phyloP scores from a whole-genome alignment of 1,284 basidiomycete genomes.

The Irpex sp. region DNA sequence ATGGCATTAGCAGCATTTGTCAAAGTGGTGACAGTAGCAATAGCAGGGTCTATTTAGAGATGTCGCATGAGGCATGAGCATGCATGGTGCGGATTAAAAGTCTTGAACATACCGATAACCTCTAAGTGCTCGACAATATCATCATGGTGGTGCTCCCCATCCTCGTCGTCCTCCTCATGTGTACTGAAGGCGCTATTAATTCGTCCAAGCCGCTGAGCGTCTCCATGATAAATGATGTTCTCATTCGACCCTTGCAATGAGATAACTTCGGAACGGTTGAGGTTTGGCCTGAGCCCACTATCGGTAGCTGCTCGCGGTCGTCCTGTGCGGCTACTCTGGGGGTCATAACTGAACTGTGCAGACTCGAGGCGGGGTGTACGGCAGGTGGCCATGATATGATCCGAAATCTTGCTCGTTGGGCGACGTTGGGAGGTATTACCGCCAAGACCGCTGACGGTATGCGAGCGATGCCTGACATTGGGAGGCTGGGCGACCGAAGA shows the following conservation, averaged over 20 bases:
- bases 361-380: conserved; percentile 8
- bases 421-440: conserved; percentile 14
- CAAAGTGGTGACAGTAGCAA: conserved; percentile 75
- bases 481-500: conserved; percentile 6
- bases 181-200: conserved; percentile 55
- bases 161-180: conserved; percentile 30
- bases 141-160: conserved; percentile 63
- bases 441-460: conserved; percentile 14
- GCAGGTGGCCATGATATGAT: conserved; percentile 31
- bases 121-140: conserved; percentile 84
- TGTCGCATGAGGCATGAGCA: neutral
- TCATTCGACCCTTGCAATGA: conserved; percentile 40
- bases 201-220: conserved; percentile 40
- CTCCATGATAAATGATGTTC: conserved; percentile 36
- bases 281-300: conserved; percentile 2
- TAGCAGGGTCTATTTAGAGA: conserved; percentile 65
- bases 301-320: neutral
- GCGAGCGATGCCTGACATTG: conserved; percentile 19
- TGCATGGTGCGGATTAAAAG: neutral
- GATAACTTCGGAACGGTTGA: conserved; percentile 20
- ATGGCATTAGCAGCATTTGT: conserved; percentile 86
- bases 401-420: conserved; percentile 34
- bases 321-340: neutral
- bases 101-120: conserved; percentile 65
- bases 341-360: neutral